Evolutionary conservation across 495 filamentous ascomycete genomes (phyloP), one percentile per base, ranked within the genome.

Genomic region (Pseudomonodictys pantanalensis): DNA sequence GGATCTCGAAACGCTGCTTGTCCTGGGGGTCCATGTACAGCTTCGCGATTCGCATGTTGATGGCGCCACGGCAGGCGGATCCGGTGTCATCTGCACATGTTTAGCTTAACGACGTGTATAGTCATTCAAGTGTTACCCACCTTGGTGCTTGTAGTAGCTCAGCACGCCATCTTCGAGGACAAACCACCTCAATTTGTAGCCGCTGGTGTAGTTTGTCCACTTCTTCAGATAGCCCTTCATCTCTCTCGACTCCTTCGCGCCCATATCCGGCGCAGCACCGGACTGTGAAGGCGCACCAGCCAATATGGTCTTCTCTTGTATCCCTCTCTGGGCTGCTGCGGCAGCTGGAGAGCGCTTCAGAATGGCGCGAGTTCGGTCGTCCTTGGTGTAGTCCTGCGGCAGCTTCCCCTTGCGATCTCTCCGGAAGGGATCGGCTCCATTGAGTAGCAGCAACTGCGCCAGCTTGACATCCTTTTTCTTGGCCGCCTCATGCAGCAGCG

Each of bases 201-300:
- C 93, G 67, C 85, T 90, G 8, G 92, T 90, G 71, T 98, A 98
- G 67, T 98, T 98, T 20, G 93, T 97, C 93, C 93, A 98, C 69
- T 98, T 98, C 72, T 96, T 96, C 55, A 98, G 77, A 71, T 97
- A 98, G 8, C 93, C 93, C 74, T 92, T 96, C 90, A 97, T 97
- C 71, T 97, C 93, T 42, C 91, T 83, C 9, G 86, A 84, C 59
- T 98, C 93, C 62, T 92, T 93, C 7, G 86, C 84, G 41, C 85
- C 86, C 52, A 91, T 75, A 61, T 95, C 88, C 3, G 77, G 76
- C 39, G 81, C 77, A 2, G 80, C 70, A 7, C 81, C 77, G 1
- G 70, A 29, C 22, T 68, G 69, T 25, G 64, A 8, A 8, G 41
- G 52, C 2, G 47, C 56, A 56, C 84, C 88, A 4, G 93, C 93